phyloP scores from a whole-genome alignment of 106 monocot genomes.

The Dendrobium officinale region DNA sequence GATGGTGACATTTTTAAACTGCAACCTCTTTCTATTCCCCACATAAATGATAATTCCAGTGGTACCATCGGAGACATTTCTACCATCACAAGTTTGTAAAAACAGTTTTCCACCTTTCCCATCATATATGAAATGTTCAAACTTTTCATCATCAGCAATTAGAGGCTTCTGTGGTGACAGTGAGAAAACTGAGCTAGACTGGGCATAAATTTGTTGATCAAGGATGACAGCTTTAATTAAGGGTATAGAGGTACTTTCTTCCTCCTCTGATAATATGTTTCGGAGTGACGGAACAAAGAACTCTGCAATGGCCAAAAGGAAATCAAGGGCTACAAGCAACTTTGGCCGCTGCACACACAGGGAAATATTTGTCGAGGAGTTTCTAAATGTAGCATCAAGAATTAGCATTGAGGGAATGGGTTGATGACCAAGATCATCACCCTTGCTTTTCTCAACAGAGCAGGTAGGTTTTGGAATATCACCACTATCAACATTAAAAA shows the following conservation, averaged over 20 bases:
- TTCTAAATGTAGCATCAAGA: constrained; percentile 65
- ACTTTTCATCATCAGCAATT: constrained; percentile 73
- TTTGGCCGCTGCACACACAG: constrained; percentile 79
- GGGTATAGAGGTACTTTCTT: constrained; percentile 34
- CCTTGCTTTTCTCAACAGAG: constrained; percentile 18
- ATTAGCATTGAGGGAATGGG: constrained; percentile 81
- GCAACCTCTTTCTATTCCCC: constrained; percentile 70
- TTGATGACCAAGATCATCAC: constrained; percentile 22
- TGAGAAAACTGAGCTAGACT: constrained; percentile 46
- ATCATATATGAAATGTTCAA: constrained; percentile 91
- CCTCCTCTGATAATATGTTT: constrained; percentile 59
- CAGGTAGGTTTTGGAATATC: constrained; percentile 11
- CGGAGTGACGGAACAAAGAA: constrained; percentile 85
- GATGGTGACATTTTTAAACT: constrained; percentile 81
- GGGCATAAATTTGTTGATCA: constrained; percentile 56
- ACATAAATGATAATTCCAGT: constrained; percentile 64
- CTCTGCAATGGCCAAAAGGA: constrained; percentile 65
- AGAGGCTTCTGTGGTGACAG: constrained; percentile 74
- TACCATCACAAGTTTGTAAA: constrained; percentile 51
- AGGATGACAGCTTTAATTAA: constrained; percentile 48
- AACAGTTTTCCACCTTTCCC: constrained; percentile 81
- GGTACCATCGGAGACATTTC: constrained; percentile 26
- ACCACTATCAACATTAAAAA: constrained; percentile 18
- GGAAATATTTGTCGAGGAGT: constrained; percentile 52
- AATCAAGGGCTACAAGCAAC: constrained; percentile 93